Evolutionary conservation across 768 basidiomycete genomes (phyloP).

Genomic region (Punctularia strigosozonata): DNA sequence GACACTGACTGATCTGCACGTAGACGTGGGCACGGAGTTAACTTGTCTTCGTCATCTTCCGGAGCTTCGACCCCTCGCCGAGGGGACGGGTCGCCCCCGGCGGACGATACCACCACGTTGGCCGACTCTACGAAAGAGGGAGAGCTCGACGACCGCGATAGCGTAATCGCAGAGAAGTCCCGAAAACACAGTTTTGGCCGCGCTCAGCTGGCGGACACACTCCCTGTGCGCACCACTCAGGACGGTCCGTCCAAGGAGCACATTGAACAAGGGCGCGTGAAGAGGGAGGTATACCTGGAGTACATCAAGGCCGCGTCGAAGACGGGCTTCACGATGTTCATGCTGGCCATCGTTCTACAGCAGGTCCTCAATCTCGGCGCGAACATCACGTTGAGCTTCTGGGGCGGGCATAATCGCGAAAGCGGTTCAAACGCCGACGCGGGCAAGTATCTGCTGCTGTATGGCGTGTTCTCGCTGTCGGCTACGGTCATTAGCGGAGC

Average conservation of each 20-base stretch:
- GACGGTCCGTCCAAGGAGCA: constrained; percentile 56
- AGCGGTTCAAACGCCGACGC: constrained; percentile 47
- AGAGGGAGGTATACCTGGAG: constrained; percentile 57
- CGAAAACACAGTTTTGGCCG: constrained; percentile 47
- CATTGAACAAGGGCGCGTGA: constrained; percentile 72
- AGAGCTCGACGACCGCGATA: constrained; percentile 15
- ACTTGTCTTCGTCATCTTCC: too few species aligned
- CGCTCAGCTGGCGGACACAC: constrained; percentile 36
- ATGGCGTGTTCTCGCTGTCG: constrained; percentile 56
- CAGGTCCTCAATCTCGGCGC: constrained; percentile 52
- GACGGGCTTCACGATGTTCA: constrained; percentile 46
- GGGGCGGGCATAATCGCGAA: constrained; percentile 70
- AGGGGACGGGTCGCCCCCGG: constrained; percentile 10
- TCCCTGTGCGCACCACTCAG: constrained; percentile 23
- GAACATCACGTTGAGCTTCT: constrained; percentile 60
- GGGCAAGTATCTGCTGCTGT: constrained; percentile 44
- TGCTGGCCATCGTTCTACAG: constrained; percentile 38
- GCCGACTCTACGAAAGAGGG: constrained; percentile 11
- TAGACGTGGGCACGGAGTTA: constrained; percentile 9
- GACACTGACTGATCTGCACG: neutral
- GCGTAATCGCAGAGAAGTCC: constrained; percentile 44
- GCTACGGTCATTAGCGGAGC: constrained; percentile 41
- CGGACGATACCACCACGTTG: constrained; percentile 4
- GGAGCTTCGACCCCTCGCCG: constrained; percentile 16
- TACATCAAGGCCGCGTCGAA: constrained; percentile 77